phyloP scores from a whole-genome alignment of 768 basidiomycete species.

The Russula sp. region DNA sequence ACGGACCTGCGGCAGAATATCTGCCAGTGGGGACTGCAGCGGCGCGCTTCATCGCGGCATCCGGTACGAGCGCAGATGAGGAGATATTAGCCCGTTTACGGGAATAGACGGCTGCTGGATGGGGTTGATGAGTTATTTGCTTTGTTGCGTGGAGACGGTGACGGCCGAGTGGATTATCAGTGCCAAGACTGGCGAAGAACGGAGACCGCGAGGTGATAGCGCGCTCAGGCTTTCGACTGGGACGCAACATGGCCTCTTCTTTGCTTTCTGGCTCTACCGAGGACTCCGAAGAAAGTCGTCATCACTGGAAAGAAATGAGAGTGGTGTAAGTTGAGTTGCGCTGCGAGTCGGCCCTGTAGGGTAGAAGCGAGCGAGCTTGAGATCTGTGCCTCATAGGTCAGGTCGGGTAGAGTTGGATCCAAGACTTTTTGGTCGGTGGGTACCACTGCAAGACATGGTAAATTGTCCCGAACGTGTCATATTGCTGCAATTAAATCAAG shows the following conservation, averaged over 20 bases:
- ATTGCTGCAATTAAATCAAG: no score
- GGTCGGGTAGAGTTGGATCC: no score
- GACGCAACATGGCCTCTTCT: slow-evolving; percentile 37
- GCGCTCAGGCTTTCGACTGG: slow-evolving; percentile 36
- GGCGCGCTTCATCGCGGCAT: slow-evolving; percentile 51
- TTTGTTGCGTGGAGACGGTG: background rate
- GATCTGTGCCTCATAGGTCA: background rate
- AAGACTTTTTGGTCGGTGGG: no score
- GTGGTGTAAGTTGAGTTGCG: slow-evolving; percentile 26
- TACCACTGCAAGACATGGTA: no score
- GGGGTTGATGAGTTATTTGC: background rate
- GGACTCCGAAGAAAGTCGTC: slow-evolving; percentile 38
- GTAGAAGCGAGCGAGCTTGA: slow-evolving; percentile 2
- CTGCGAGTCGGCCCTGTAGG: background rate
- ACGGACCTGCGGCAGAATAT: no score
- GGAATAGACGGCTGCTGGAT: slow-evolving; percentile 28
- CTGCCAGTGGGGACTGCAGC: slow-evolving; percentile 37
- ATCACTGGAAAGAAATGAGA: slow-evolving; percentile 33
- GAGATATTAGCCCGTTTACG: slow-evolving; percentile 54
- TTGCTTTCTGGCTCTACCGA: slow-evolving; percentile 38
- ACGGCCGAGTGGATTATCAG: background rate
- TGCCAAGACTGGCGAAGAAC: slow-evolving; percentile 9
- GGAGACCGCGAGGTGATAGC: slow-evolving; percentile 34
- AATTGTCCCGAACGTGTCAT: no score
- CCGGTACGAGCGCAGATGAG: slow-evolving; percentile 55